Percentiles rank a stretch among this genome's conserved stretches.
These are phyloP conservation scores for Magnaporthiopsis incrustans DNA, from an alignment of 2,329 filamentous ascomycete species.

Conservation along the genomic window DNA sequence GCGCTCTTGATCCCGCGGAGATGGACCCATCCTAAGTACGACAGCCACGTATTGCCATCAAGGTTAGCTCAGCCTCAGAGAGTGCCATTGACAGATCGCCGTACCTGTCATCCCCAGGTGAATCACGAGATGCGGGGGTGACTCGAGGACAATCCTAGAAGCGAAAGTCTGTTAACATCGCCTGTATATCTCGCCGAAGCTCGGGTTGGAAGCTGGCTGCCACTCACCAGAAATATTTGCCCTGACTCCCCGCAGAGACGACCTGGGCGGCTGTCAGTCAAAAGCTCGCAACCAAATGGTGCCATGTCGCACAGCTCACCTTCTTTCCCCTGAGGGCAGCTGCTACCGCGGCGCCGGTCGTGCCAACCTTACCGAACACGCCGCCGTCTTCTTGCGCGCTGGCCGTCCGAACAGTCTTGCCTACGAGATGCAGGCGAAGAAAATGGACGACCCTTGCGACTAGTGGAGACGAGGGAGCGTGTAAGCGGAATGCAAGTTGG, in stretches of 20 bases:
- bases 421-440: slow-evolving; percentile 74
- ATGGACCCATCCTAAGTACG: slow-evolving; percentile 64
- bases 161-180: no score
- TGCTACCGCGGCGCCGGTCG: slow-evolving; percentile 65
- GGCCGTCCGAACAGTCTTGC: slow-evolving; percentile 66
- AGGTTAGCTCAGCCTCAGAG: background rate
- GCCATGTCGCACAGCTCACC: slow-evolving; percentile 18
- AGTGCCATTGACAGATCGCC: background rate
- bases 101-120: slow-evolving; percentile 69
- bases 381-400: slow-evolving; percentile 70
- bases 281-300: background rate
- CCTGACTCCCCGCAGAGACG: slow-evolving; percentile 67
- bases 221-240: slow-evolving; percentile 86
- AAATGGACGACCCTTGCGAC: slow-evolving; percentile 83
- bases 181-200: no score
- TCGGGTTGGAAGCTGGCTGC: background rate
- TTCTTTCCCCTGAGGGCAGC: slow-evolving; percentile 68
- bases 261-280: slow-evolving; percentile 28
- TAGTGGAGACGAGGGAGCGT: slow-evolving; percentile 18
- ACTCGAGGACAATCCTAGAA: slow-evolving; percentile 50
- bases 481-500: background rate
- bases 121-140: slow-evolving; percentile 78
- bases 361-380: slow-evolving; percentile 87
- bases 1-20: slow-evolving; percentile 70
- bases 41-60: background rate